These are phyloP conservation scores for Discostella pseudostelligera DNA, from an alignment of 108 stramenopile genomes.

Conservation along the genomic window DNA sequence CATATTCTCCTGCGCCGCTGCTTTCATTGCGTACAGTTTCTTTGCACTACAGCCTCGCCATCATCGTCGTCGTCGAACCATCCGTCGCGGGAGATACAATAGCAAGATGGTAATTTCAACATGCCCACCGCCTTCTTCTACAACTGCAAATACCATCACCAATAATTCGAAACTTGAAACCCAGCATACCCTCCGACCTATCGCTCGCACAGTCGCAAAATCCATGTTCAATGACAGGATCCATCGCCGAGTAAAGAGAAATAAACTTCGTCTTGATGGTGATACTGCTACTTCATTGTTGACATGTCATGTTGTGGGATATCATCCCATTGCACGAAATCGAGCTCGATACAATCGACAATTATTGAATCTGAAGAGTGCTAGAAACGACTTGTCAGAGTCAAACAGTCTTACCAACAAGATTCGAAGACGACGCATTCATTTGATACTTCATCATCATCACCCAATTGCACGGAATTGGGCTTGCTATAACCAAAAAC, in stretches of 20 bases:
- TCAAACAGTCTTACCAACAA: no score
- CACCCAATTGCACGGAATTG: no score
- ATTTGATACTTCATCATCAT: no score
- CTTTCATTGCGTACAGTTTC: constrained; percentile 9
- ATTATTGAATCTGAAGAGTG: not conserved
- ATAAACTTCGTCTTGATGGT: not conserved
- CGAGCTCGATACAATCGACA: constrained; percentile 1
- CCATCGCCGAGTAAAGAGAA: constrained; percentile 6
- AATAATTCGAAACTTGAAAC: not conserved
- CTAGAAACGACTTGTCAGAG: not conserved
- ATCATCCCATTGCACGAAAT: constrained; percentile 5
- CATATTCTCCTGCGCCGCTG: constrained; percentile 9
- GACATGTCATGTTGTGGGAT: not conserved
- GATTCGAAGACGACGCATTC: no score
- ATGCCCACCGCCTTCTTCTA: no score
- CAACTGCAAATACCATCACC: not conserved
- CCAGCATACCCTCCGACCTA: constrained; percentile 1
- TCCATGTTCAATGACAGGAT: constrained; percentile 5
- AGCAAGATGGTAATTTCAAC: not conserved
- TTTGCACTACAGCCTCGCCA: constrained; percentile 11
- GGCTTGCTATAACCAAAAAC: not conserved
- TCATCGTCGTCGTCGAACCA: constrained; percentile 2
- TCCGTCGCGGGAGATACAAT: not conserved
- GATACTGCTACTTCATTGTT: not conserved
- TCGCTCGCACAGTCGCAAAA: constrained; percentile 5